Base-by-base conservation (phyloP, 2,329 filamentous ascomycete species). In the Periconia sp. region DNA sequence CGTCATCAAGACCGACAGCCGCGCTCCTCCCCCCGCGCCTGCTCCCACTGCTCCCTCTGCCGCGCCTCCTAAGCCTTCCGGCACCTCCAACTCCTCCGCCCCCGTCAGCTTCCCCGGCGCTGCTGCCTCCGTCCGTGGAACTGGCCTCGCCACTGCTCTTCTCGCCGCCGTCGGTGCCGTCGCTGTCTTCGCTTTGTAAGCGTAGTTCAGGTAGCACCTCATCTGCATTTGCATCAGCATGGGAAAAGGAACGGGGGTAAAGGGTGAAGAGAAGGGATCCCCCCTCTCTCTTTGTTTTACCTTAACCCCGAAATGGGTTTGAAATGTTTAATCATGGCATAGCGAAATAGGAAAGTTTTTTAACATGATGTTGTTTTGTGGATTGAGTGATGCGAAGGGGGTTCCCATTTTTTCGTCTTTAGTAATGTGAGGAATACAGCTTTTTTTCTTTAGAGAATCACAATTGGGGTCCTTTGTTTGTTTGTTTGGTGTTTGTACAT, bases 91-190 rank as follows among this genome's bases (percentile, higher is more conserved):
- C 53, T 55, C 57, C 2, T 65, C 66, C 1, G 47, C 51, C 15
- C 5, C 58, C 1, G 56, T 61, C 17, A 23, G 69, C 43, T 71
- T 71, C 55, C 64, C 64, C 17, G 68, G 68, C 7, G 70, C 69
- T 6, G 69, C 70, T 1, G 61, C 51, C 48, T 55, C 55, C 9
- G 58, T 60, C 55, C 64, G 61, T 55, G 33, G 60, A 27, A 27
- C 23, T 27, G 23, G 23, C 23, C 23, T 60, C n/a, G 57, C 60
- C 17, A 53, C 54, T 17, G 55, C 62, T 10, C 23, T 71, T 31
- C 46, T 65, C 10, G 63, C 60, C 47, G 57, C 61, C 13, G 54
- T 65, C 15, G 61, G 59, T 11, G 69, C 61, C 50, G 58, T 61
- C 2, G 55, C 61, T 19, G 42, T 72, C 41, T 50, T 71, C 17